Evolutionary conservation across 2,329 filamentous ascomycete genomes (phyloP), one percentile per base, ranked within the genome.

Genomic region (Xylariaceae sp.): DNA sequence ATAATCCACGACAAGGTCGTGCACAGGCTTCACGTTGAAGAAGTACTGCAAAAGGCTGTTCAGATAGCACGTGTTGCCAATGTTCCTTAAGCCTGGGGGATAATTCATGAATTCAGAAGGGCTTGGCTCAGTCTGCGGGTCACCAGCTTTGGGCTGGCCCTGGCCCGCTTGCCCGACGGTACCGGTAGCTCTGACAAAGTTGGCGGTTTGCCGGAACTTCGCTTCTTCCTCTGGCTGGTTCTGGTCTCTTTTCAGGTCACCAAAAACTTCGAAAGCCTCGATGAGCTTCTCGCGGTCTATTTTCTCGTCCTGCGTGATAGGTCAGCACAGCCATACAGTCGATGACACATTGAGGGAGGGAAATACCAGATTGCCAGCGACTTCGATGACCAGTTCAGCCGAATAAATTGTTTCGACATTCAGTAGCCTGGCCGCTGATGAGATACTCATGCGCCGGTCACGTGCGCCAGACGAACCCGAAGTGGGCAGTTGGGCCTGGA

Each of bases 31-130:
- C 35, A 96, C 76, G 0, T 89, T 93, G 56, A 94, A 95, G 45
- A 95, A 83, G 54, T 94, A 96, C 50, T 98, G 92, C 8, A 98
- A 68, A 31, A 98, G 73, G 60, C 90, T 96, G 65, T 98, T 98
- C 35, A 98, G 70, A 51, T 98, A 98, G 57, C 92, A 98, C 0
- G 93, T 98, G 52, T 98, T 98, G 38, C 92, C 89, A 37, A 96
- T 94, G 48, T 96, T 98, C 43, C 80, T 75, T 5, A 96, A 70
- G 0, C 92, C 92, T 15, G 94, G 84, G 0, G 92, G 92, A 57
- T 85, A 78, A 19, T 74, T 66, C 29, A 61, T 49, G 35, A 65
- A 51, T 11, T 53, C 51, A 3, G 49, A 35, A 28, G 40, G 31
- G 16, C 38, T 39, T 23, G 37, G 24, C 14, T 31, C 12, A 6